phyloP scores from a whole-genome alignment of 768 basidiomycete species.

The Gloeostereum incarnatum region DNA sequence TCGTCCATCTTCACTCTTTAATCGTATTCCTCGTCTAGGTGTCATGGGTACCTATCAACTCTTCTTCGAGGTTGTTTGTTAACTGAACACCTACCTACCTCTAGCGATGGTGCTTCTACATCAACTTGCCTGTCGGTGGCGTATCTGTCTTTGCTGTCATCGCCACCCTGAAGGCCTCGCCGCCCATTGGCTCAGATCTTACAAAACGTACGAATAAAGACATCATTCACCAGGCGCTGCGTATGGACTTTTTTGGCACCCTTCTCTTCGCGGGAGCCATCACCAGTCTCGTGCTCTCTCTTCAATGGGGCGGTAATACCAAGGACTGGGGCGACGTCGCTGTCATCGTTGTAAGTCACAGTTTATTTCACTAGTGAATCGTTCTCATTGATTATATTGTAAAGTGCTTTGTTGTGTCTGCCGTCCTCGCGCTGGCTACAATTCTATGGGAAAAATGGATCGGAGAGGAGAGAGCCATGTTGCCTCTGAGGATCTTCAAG shows the following conservation, averaged over 20 bases:
- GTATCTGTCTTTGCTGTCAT: conserved; percentile 8
- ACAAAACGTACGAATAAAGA: conserved; percentile 6
- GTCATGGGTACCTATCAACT: neutral
- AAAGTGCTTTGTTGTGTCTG: conserved; percentile 8
- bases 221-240: conserved; percentile 6
- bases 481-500: conserved; percentile 10
- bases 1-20: neutral
- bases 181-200: conserved; percentile 10
- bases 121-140: conserved; percentile 13
- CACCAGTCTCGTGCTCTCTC: conserved; percentile 26
- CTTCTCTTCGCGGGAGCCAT: conserved; percentile 22
- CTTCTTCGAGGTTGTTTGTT: no score
- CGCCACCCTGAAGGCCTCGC: conserved; percentile 7
- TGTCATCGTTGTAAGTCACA: conserved; percentile 10
- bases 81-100: no score
- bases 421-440: conserved; percentile 5
- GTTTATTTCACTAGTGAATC: neutral
- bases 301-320: conserved; percentile 35
- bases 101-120: conserved; percentile 8
- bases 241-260: conserved; percentile 28
- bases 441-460: conserved; percentile 9
- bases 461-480: conserved; percentile 9
- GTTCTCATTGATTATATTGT: neutral
- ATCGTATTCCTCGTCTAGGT: neutral
- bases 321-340: conserved; percentile 24